Evolutionary conservation across 2,329 filamentous ascomycete genomes (phyloP), one percentile per base, ranked within the genome.

Genomic region (Cercospora sojina): DNA sequence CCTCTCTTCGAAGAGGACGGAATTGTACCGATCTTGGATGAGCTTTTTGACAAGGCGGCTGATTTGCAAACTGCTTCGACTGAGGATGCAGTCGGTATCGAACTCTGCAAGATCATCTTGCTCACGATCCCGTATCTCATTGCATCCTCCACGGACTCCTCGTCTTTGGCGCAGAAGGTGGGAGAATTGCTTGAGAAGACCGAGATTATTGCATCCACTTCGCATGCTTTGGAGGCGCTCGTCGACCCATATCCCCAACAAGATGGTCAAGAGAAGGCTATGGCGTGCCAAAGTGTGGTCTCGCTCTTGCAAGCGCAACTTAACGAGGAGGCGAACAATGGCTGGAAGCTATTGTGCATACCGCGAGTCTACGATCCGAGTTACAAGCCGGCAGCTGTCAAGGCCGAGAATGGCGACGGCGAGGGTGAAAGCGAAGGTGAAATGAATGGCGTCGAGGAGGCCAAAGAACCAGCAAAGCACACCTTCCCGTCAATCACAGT

Each of bases 21-120:
- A 8, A 82, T 98, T 31, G 96, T 96, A 76, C 85, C 90, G 1
- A 81, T 97, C 49, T 81, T 99, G 60, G 91, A 96, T 71, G 92
- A 96, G 79, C 85, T 99, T n/a, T 96, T 98, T 77, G 88, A 86
- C 66, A 88, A 92, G 61, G 93, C 95, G n/a, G 92, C 93, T 9
- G 93, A 97, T 78, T 83, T 97, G 68, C 94, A 98, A 82, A 97
- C 92, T 43, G 91, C 91, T 7, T 96, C 92, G 73, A 93, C 91
- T 16, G 94, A 97, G 74, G 94, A 98, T 81, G 92, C 86, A 51
- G 80, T 90, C 59, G 87, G 88, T 20, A 80, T 96, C 49, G 95
- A 98, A 81, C 86, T 99, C 35, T 93, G 97, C 78, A 98, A 97
- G 80, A 93, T 97, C 73, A 97, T 99, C 71, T 87, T 98, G 53